Base-by-base conservation (phyloP, 2,329 filamentous ascomycete genomes). In the Fusarium compactum region DNA sequence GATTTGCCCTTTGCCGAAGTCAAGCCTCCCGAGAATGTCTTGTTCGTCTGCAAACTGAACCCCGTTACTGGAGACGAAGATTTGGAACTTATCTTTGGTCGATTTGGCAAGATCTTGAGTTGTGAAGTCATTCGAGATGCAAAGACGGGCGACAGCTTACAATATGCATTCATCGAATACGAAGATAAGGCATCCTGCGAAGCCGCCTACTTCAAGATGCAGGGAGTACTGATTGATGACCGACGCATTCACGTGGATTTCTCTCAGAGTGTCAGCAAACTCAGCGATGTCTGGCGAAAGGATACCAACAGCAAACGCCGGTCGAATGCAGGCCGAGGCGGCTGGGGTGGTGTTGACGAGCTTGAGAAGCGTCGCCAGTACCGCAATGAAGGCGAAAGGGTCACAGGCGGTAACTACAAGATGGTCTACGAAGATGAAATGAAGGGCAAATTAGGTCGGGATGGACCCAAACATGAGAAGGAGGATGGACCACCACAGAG, bases 41-140 rank as follows among this genome's bases (percentile, higher is more conserved):
- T 99, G 3, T 99, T 99, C 78, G 95, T 99, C 45, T 99, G 96
- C 90, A 99, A 99, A 80, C 86, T 99, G 45, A 99, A 99, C 75
- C 96, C 96, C 0, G 94, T 99, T 48, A 99, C 96, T 12, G 92
- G 93, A 77, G 95, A 98, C 76, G 92, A 97, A 76, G 96, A 99
- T 78, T 85, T 99, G 48, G 92, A 98, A 78, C 87, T 98, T 70
- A 98, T 99, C 69, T 99, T 99, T 81, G 95, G 93, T 60, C 95
- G 96, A 1, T 99, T 99, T 75, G 96, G 96, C 73, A 95, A 92
- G 77, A 97, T 99, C 44, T 80, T 98, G 25, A 97, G 94, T 48
- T 99, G 96, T 78, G 96, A 99, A 81, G 93, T 99, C 34, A 98
- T 99, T 68, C 88, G 95, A 51, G 96, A 99, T 79, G 93, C 92